Conservation (phyloP, 2,329 filamentous ascomycete genomes). For the Lecanoromycetidae sp. region DNA sequence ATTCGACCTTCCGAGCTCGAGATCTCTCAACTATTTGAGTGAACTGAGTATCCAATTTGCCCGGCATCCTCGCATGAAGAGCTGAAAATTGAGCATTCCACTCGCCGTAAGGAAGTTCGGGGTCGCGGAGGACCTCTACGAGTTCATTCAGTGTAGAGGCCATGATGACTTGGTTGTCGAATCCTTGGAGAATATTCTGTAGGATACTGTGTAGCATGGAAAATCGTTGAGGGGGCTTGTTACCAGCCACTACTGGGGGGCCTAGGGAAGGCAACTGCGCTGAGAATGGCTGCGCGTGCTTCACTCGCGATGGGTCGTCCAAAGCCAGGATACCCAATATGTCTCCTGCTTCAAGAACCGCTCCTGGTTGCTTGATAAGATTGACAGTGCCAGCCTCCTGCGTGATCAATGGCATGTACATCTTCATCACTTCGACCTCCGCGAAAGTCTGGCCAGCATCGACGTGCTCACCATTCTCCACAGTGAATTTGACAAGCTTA, state of each 20-base stretch:
- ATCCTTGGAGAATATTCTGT: slow-evolving; percentile 78
- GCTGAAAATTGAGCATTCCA: slow-evolving; percentile 94
- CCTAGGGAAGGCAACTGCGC: slow-evolving; percentile 82
- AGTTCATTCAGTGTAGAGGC: slow-evolving; percentile 71
- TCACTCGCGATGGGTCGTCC: slow-evolving; percentile 90
- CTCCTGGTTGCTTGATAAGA: slow-evolving; percentile 96
- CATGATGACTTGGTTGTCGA: slow-evolving; percentile 98
- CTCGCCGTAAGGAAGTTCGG: slow-evolving; percentile 87
- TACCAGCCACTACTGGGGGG: slow-evolving; percentile 73
- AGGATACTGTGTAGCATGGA: slow-evolving; percentile 64
- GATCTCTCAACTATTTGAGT: slow-evolving; percentile 77
- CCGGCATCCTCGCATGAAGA: slow-evolving; percentile 92
- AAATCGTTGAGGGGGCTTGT: slow-evolving; percentile 84
- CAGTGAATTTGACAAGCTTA: slow-evolving; percentile 95
- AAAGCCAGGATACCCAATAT: slow-evolving; percentile 95
- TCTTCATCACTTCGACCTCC: slow-evolving; percentile 99
- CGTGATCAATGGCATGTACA: slow-evolving; percentile 98
- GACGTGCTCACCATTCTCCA: slow-evolving; percentile 90
- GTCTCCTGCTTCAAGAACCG: slow-evolving; percentile 94
- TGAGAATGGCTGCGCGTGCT: slow-evolving; percentile 88
- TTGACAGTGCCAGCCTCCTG: slow-evolving; percentile 94
- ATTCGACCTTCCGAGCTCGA: slow-evolving; percentile 66
- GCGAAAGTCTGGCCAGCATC: slow-evolving; percentile 85
- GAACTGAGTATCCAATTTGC: slow-evolving; percentile 75
- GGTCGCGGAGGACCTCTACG: slow-evolving; percentile 77